Percentiles rank a stretch among this genome's conserved stretches.
phyloP scores from a whole-genome alignment of 31 red algal species.

The Odonthalia washingtoniensis region DNA sequence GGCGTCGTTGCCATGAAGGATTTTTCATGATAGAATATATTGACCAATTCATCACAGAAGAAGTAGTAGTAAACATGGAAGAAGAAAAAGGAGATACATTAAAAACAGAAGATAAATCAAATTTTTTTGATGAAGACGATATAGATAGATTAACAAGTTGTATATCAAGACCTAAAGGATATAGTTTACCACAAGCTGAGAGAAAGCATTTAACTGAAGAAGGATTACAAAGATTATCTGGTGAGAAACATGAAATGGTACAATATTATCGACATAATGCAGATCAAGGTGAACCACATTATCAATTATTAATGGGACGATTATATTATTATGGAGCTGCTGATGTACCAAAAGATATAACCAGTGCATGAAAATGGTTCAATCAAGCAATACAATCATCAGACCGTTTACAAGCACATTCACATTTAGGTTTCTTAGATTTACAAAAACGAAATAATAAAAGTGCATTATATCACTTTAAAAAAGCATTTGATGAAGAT shows the following conservation, averaged over 20 bases:
- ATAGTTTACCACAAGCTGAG: conserved; percentile 8
- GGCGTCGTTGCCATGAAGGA: too few species aligned
- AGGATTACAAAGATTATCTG: conserved; percentile 21
- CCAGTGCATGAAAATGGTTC: conserved; percentile 53
- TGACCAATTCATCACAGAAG: too few species aligned
- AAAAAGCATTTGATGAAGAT: conserved; percentile 19
- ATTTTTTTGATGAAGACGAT: too few species aligned
- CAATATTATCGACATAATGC: conserved; percentile 80
- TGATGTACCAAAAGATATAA: conserved; percentile 51
- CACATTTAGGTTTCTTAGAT: conserved; percentile 68
- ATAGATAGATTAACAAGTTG: background rate
- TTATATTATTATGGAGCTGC: conserved; percentile 53
- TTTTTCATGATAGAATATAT: too few species aligned
- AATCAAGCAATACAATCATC: conserved; percentile 47
- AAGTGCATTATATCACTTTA: conserved; percentile 55
- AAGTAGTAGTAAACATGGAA: too few species aligned
- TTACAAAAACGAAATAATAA: conserved; percentile 56
- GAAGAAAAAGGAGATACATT: too few species aligned
- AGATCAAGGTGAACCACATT: conserved; percentile 61
- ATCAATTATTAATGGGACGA: conserved; percentile 62
- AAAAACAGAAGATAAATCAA: too few species aligned
- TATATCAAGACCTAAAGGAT: conserved; percentile 5
- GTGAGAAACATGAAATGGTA: conserved; percentile 68
- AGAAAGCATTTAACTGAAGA: conserved; percentile 20
- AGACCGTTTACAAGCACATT: conserved; percentile 56